These are phyloP conservation scores for Fusarium circinatum DNA, from an alignment of 2,329 filamentous ascomycete genomes.

Conservation along the genomic window DNA sequence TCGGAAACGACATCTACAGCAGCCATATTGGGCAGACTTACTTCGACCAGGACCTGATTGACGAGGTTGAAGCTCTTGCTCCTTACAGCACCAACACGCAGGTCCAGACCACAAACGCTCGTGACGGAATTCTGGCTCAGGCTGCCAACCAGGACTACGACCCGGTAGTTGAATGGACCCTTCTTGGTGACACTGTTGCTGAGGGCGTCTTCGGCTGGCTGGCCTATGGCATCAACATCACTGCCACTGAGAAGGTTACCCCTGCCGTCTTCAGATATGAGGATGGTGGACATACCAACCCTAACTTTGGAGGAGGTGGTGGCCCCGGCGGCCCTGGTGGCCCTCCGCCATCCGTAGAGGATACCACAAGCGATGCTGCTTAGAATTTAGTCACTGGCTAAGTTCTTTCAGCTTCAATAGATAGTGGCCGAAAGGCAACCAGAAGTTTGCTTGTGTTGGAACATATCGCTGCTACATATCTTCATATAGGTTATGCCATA, in stretches of 20 bases:
- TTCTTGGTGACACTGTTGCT: slow-evolving; percentile 61
- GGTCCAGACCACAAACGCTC: slow-evolving; percentile 37
- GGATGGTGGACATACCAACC: slow-evolving; percentile 8
- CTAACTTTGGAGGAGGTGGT: neutral
- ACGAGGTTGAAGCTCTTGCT: slow-evolving; percentile 57
- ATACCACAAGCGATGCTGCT: neutral
- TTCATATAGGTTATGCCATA: neutral
- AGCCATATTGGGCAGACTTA: slow-evolving; percentile 72
- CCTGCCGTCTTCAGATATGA: slow-evolving; percentile 9
- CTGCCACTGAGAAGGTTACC: neutral
- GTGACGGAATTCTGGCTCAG: neutral
- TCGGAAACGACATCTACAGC: slow-evolving; percentile 51
- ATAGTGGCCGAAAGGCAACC: fast-evolving
- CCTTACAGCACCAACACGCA: slow-evolving; percentile 62
- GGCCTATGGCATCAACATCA: slow-evolving; percentile 58
- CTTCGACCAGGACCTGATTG: slow-evolving; percentile 68
- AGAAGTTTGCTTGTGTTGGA: no score
- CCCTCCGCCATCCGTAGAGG: neutral
- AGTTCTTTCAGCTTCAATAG: fast-evolving
- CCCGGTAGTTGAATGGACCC: slow-evolving; percentile 67
- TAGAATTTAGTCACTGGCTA: neutral
- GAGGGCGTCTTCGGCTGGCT: slow-evolving; percentile 68
- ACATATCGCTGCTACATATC: no score
- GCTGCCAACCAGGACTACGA: slow-evolving; percentile 67
- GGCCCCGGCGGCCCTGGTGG: neutral